Conservation (phyloP, 176 grass and related monocot species). For the Eragrostis nindensis region DNA sequence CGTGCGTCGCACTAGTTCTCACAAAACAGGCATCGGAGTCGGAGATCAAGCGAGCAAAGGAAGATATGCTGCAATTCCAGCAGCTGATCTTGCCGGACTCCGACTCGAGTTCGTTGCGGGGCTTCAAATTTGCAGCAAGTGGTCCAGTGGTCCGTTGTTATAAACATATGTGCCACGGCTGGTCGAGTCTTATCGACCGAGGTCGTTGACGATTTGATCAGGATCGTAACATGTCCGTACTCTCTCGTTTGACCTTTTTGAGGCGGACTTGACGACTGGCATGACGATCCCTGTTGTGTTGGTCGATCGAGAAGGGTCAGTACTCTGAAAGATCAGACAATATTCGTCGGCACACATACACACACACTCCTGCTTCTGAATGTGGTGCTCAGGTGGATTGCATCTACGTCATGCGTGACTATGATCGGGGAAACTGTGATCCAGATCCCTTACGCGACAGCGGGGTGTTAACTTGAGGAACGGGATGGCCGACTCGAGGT, state of each 20-base stretch:
- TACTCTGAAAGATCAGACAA: conserved; percentile 2
- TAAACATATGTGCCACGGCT: too few relatives aligned
- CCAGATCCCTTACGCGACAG: background rate
- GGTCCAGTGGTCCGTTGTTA: too few relatives aligned
- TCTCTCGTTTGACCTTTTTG: conserved; percentile 12
- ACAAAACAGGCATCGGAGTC: too few relatives aligned
- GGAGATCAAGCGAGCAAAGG: too few relatives aligned
- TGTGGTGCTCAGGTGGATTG: background rate
- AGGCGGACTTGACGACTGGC: background rate
- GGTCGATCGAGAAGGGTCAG: background rate
- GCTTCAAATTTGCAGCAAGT: too few relatives aligned
- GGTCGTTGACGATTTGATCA: too few relatives aligned
- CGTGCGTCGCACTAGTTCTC: too few relatives aligned
- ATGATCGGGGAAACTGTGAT: background rate
- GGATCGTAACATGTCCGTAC: background rate
- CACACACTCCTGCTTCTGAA: background rate
- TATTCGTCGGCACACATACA: conserved; percentile 35
- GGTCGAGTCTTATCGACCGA: too few relatives aligned
- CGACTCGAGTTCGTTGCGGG: too few relatives aligned
- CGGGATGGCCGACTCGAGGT: background rate
- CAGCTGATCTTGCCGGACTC: too few relatives aligned
- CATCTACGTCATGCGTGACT: background rate
- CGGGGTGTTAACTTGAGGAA: conserved; percentile 7
- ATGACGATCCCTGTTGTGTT: too few relatives aligned
- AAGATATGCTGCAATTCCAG: too few relatives aligned